Percentiles rank a stretch among this genome's conserved stretches.
These are phyloP conservation scores for Podosphaera fusca DNA, from an alignment of 2,329 filamentous ascomycete genomes.

Conservation along the genomic window DNA sequence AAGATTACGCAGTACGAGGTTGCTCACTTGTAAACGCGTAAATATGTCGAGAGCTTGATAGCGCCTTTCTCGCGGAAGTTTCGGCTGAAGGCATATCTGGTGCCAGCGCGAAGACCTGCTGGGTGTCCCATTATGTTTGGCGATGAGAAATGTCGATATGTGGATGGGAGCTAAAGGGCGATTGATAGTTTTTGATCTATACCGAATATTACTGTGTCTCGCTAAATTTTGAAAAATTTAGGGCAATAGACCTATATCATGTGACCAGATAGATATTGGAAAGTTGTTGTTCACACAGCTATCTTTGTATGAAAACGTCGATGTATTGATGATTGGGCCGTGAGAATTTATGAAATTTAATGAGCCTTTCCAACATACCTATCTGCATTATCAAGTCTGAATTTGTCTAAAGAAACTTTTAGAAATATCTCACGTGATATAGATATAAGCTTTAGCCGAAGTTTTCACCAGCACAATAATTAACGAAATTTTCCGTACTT, in stretches of 20 bases:
- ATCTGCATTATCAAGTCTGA: too few relatives aligned
- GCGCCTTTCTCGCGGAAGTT: constrained; percentile 81
- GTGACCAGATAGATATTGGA: background rate
- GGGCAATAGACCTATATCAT: background rate
- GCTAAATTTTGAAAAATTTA: background rate
- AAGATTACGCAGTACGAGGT: background rate
- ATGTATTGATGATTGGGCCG: too few relatives aligned
- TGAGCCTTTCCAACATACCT: too few relatives aligned
- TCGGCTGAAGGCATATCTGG: constrained; percentile 70
- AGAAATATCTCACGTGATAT: too few relatives aligned
- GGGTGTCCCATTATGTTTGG: constrained; percentile 34
- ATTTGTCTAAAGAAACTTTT: too few relatives aligned
- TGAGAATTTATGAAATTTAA: too few relatives aligned
- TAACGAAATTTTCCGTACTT: background rate
- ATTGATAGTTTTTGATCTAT: too few relatives aligned
- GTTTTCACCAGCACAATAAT: background rate
- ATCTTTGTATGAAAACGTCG: too few relatives aligned
- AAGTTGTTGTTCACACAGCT: too few relatives aligned
- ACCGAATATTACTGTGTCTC: background rate
- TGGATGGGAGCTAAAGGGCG: background rate
- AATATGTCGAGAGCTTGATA: constrained; percentile 85
- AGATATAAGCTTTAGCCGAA: background rate
- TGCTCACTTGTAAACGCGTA: constrained; percentile 68
- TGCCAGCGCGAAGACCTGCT: constrained; percentile 68
- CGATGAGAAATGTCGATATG: background rate